Base-by-base conservation (phyloP, 1,284 basidiomycete genomes). In the Sporisorium exsertum region DNA sequence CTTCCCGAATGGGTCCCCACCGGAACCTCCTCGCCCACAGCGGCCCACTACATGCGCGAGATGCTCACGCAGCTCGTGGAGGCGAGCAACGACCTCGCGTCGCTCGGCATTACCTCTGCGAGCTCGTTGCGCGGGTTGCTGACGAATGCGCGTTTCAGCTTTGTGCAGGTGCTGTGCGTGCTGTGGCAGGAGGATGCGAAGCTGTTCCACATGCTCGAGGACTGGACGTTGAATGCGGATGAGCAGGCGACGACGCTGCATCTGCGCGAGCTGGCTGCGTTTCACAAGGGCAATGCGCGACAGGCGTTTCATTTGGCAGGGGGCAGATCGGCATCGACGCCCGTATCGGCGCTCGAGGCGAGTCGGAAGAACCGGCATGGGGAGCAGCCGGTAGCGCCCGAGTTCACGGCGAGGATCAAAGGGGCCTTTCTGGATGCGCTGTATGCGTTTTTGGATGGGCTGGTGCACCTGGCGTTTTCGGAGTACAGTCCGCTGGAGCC, bases 401-500 rank as follows among this genome's bases (percentile, higher is more conserved):
- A 79, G 42, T 82, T 80, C 55, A 72, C 78, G 4, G 46, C 88
- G 16, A 93, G 93, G 87, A 92, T 98, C 81, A 92, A 91, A 24
- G 92, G 92, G 72, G 90, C 92, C 0, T 97, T 97, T 86, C 86
- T 97, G 52, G 95, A 98, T 82, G 90, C 92, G 1, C 84, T 97
- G 32, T 95, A 96, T 85, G 91, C 92, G 26, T 92, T 97, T 77
- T 88, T 98, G 51, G 94, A 98, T 79, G 96, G 96, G 0, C 87
- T 98, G 53, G 90, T 95, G 26, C 89, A 91, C 60, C 88, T 97
- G 15, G 93, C 94, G 9, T 92, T 93, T 47, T 70, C 72, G 1
- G 74, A 81, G n/a, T 81, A 79, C 45, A 75, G 78, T 45, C 77
- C 80, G 3, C 50, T 82, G 5, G 83, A 84, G 35, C 76, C 78